Conservation (phyloP, 2,329 filamentous ascomycete genomes). For the Penicillium psychrosexuale region DNA sequence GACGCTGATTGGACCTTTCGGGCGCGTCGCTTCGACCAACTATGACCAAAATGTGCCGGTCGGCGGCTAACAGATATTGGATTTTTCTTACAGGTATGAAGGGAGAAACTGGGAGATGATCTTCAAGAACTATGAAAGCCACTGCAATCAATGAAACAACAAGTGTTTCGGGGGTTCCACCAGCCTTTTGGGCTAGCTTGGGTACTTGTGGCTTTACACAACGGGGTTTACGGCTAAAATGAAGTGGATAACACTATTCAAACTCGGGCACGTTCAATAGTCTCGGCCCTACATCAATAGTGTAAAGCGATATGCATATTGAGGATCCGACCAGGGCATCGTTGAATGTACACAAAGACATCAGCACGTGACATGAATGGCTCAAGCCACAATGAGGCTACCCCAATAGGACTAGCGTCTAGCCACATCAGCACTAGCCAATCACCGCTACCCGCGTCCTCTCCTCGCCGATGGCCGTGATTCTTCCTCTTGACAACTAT, state of each 20-base stretch:
- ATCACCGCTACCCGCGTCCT: constrained; percentile 22
- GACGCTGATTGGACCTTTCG: constrained; percentile 27
- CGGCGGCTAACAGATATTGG: constrained; percentile 17
- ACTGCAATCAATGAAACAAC: constrained; percentile 19
- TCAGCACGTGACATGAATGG: constrained; percentile 1
- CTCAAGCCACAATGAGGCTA: neutral
- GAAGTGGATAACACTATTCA: too few relatives aligned
- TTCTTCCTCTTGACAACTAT: constrained; percentile 17
- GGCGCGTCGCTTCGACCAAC: constrained; percentile 26
- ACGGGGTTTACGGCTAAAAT: neutral
- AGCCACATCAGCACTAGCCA: constrained; percentile 13
- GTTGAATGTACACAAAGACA: neutral
- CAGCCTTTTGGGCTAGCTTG: constrained; percentile 11
- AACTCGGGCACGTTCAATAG: neutral
- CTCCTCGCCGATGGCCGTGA: constrained; percentile 19
- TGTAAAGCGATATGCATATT: constrained; percentile 3
- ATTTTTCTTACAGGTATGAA: neutral
- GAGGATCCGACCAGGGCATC: constrained; percentile 3
- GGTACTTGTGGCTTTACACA: neutral
- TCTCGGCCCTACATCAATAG: neutral
- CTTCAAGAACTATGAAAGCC: constrained; percentile 3
- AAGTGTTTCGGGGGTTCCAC: constrained; percentile 21
- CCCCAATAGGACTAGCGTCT: neutral
- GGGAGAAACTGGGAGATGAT: constrained; percentile 1
- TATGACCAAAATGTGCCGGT: constrained; percentile 11